Base-by-base conservation (phyloP, 768 basidiomycete species). In the Pleurotus platypus region DNA sequence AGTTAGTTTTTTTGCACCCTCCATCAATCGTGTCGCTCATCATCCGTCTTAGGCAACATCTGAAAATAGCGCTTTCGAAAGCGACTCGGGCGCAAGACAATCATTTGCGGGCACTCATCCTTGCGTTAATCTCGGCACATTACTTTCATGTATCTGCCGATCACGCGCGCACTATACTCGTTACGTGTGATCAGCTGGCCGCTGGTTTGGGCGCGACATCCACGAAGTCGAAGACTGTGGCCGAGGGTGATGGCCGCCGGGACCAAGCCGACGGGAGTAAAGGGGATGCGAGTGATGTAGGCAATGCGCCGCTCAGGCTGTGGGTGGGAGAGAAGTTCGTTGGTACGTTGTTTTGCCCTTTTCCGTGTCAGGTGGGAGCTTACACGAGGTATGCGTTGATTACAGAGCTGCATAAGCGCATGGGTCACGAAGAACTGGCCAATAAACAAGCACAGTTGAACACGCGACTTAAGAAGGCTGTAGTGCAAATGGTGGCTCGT, bases 321-420 rank as follows among this genome's bases (percentile, higher is more conserved):
- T 90, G 90, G 90, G 81, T 86, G 9, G 88, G 88, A 5, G 83
- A 90, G 63, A 75, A 87, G 45, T 80, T 82, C 60, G 70, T 84
- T 48, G 88, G 88, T 89, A 45, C 47, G 79, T 75, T 35, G 30
- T 35, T 35, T 51, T 27, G 24, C 9, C 6, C 48, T 49, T 43
- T 24, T 53, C 38, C 55, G 26, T 37, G 24, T 47, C 43, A 11
- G 58, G 58, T 26, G 26, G 9, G 35, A 35, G 60, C 39, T 55
- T 8, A 35, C 9, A 35, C 30, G 11, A 35, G 30, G 30, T 11
- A 35, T 8, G 9, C 30, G 11, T 27, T 9, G 46, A 6, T 57
- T 63, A 11, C 56, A 86, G 87, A 89, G 62, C 58, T 89, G 61
- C 81, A 82, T 63, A 78, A 78, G 61, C 78, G 86, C 16, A 72